Base-by-base conservation (phyloP, 257 asterid genomes). In the Voacanga thouarsii region DNA sequence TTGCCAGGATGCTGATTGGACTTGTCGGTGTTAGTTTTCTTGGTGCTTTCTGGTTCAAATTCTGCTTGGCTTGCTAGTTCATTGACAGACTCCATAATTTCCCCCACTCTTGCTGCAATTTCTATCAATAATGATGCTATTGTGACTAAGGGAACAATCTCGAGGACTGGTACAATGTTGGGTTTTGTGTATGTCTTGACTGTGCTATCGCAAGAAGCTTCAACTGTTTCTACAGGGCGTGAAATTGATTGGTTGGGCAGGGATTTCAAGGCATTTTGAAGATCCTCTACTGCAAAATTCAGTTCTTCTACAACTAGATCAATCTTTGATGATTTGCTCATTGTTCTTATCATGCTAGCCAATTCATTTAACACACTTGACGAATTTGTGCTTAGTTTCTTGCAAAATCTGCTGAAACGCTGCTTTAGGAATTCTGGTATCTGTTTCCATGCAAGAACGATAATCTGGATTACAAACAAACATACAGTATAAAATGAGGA, bases 71-170 rank as follows among this genome's bases (percentile, higher is more conserved):
- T 84, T 37, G 96, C 94, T 67, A 91, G 78, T 51, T 68, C 89
- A 50, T 81, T 77, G 12, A 90, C 92, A 0, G 85, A 88, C 65
- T 80, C 83, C 19, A 83, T 89, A 71, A 88, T 76, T 44, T 82
- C 88, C 73, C 83, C 89, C 5, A 85, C 88, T 83, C 97, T 88
- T 75, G 84, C 82, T 68, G 92, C 92, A 41, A 91, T 87, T 86
- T 93, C 98, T 51, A 84, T 80, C 78, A 91, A 64, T 85, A 89
- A 78, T n/a, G 94, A 86, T 12, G 94, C 85, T 53, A 83, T 63
- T 12, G 92, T 88, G 68, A 88, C 84, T 64, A 90, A 74, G 44
- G 95, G 94, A 74, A 90, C 84, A 61, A 89, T 83, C 70, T 91
- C 89, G 75, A 82, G 82, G 16, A 92, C 85, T 2, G 86, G 81